These are phyloP conservation scores for Hymenoscyphus fraxineus DNA, from an alignment of 2,329 filamentous ascomycete species.

Conservation along the genomic window DNA sequence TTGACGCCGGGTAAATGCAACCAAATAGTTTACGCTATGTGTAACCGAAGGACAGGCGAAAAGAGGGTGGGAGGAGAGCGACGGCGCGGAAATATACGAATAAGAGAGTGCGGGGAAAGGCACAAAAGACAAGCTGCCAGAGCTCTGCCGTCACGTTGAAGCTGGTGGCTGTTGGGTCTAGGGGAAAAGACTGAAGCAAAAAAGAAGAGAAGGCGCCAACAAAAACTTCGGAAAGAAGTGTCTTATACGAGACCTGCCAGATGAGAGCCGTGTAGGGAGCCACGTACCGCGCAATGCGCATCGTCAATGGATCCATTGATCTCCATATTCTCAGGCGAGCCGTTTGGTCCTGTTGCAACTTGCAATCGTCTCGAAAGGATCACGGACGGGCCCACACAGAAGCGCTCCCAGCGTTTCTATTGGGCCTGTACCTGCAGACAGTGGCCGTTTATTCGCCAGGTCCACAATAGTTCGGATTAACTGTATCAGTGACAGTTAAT, in stretches of 20 bases:
- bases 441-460: background rate
- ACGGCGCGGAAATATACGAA: conserved; percentile 18
- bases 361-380: conserved; percentile 19
- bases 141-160: conserved; percentile 41
- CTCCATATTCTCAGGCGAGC: conserved; percentile 27
- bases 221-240: conserved; percentile 10
- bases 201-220: conserved; percentile 9
- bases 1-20: conserved; percentile 15
- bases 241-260: conserved; percentile 20
- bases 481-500: background rate
- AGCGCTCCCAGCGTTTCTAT: conserved; percentile 25
- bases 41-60: conserved; percentile 16
- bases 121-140: conserved; percentile 40
- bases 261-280: background rate
- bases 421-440: background rate
- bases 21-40: conserved; percentile 22
- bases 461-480: background rate
- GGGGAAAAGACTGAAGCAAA: conserved; percentile 30
- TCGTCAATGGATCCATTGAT: conserved; percentile 18
- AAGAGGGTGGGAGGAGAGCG: conserved; percentile 6
- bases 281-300: background rate
- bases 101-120: conserved; percentile 24
- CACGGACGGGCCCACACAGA: conserved; percentile 26
- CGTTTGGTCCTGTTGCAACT: conserved; percentile 17
- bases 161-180: conserved; percentile 29